Percentiles rank a stretch among this genome's conserved stretches.
Evolutionary conservation across 2,329 filamentous ascomycete species (phyloP).

Genomic region (Beauveria pseudobassiana): DNA sequence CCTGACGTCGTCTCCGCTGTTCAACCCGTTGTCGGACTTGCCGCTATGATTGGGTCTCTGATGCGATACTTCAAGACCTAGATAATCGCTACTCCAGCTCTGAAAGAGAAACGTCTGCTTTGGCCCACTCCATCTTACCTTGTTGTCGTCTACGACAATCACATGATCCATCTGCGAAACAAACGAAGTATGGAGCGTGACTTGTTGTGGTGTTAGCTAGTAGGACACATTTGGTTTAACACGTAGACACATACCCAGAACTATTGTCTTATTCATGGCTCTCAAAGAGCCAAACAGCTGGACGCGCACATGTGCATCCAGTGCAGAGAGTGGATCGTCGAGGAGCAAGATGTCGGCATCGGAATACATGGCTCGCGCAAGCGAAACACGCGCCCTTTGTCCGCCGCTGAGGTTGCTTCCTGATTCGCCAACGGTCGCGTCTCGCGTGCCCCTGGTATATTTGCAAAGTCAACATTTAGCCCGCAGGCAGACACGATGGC

Average conservation of each 20-base stretch:
- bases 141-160: constrained; percentile 3
- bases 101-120: not conserved
- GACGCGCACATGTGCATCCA: constrained; percentile 7
- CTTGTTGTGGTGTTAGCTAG: not conserved
- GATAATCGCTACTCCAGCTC: not conserved
- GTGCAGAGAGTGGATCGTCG: constrained; percentile 5
- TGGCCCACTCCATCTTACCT: not conserved
- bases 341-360: constrained; percentile 8
- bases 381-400: constrained; percentile 1
- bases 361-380: constrained; percentile 6
- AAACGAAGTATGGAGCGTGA: not conserved
- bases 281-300: not conserved
- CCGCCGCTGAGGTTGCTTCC: constrained; percentile 7
- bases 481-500: not conserved
- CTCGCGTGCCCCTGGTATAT: not conserved
- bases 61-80: not conserved
- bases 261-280: not conserved
- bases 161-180: not conserved
- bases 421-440: constrained; percentile 6
- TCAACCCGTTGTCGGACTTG: too few species aligned
- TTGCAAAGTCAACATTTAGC: constrained; percentile 4
- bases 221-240: too few species aligned
- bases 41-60: too few species aligned
- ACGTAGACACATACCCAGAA: not conserved
- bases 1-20: too few species aligned